phyloP scores from a whole-genome alignment of 176 grass and related monocot genomes.

The Oryza australiensis region DNA sequence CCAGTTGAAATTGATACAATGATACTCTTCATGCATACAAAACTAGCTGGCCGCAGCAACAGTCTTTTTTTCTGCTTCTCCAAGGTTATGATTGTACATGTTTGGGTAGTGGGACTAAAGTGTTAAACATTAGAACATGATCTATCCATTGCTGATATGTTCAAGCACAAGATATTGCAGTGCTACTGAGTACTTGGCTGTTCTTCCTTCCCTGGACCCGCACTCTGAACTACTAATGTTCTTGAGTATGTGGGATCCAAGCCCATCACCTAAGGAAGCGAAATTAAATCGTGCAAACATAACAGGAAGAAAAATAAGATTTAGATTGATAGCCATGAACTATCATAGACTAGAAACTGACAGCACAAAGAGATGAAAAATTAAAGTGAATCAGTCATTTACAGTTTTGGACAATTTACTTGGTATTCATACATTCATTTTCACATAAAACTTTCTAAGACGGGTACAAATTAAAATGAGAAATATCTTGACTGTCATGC shows the following conservation, averaged over 20 bases:
- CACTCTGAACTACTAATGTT: constrained; percentile 40
- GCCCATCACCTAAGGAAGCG: constrained; percentile 42
- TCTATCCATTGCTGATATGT: constrained; percentile 46
- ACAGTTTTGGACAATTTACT: not conserved
- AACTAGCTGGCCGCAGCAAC: not conserved
- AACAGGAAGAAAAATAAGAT: constrained; percentile 12
- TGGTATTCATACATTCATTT: constrained; percentile 12
- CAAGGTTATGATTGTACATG: not conserved
- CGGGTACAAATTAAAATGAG: not conserved
- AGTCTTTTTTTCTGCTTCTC: not conserved
- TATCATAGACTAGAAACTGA: not conserved
- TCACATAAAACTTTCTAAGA: not conserved
- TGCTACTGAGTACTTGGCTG: constrained; percentile 80
- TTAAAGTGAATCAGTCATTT: not conserved
- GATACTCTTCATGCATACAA: not conserved
- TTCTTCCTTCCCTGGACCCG: constrained; percentile 43
- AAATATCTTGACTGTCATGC: not conserved
- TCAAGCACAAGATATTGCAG: constrained; percentile 74
- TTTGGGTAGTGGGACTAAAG: not conserved
- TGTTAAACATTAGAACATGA: not conserved
- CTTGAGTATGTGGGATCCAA: constrained; percentile 58
- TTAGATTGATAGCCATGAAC: constrained; percentile 3
- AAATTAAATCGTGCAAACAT: constrained; percentile 20
- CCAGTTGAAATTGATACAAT: not conserved
- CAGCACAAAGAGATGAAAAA: not conserved